Evolutionary conservation across 1,139 yeast species (phyloP).

Genomic region (Hyphopichia buzzinii): DNA sequence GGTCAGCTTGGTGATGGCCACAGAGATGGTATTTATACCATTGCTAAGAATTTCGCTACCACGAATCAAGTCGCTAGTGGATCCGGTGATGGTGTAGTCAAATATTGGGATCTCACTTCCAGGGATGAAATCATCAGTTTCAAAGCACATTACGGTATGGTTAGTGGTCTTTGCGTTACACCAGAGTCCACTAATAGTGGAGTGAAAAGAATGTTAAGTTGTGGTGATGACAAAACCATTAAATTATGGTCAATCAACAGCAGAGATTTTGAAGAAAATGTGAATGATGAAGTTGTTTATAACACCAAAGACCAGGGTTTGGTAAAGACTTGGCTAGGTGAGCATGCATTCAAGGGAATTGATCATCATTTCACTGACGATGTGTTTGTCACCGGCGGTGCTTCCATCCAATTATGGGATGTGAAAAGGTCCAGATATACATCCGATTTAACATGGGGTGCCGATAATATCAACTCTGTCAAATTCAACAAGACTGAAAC

Average conservation of each 20-base stretch:
- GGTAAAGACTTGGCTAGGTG: constrained; percentile 76
- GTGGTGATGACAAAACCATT: constrained; percentile 89
- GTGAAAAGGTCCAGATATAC: constrained; percentile 72
- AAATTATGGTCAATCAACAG: constrained; percentile 73
- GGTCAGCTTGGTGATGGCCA: constrained; percentile 96
- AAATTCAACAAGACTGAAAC: constrained; percentile 90
- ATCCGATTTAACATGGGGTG: constrained; percentile 89
- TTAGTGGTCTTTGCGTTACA: constrained; percentile 81
- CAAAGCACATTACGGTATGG: constrained; percentile 89
- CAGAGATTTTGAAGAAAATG: constrained; percentile 36
- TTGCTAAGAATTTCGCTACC: constrained; percentile 73
- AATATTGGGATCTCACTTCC: constrained; percentile 84
- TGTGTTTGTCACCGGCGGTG: constrained; percentile 90
- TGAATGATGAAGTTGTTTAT: constrained; percentile 37
- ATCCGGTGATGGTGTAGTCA: constrained; percentile 91
- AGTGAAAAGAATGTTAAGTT: constrained; percentile 51
- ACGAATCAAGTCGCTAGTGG: constrained; percentile 84
- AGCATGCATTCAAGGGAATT: constrained; percentile 77
- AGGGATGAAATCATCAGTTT: constrained; percentile 74
- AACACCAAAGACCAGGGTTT: constrained; percentile 43
- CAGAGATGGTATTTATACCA: constrained; percentile 88
- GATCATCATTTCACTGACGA: constrained; percentile 81
- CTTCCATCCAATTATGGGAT: constrained; percentile 88
- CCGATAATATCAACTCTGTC: constrained; percentile 81
- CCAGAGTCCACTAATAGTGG: constrained; percentile 47